Evolutionary conservation across 345 rosid species (phyloP).

Genomic region (Noccaea caerulescens): DNA sequence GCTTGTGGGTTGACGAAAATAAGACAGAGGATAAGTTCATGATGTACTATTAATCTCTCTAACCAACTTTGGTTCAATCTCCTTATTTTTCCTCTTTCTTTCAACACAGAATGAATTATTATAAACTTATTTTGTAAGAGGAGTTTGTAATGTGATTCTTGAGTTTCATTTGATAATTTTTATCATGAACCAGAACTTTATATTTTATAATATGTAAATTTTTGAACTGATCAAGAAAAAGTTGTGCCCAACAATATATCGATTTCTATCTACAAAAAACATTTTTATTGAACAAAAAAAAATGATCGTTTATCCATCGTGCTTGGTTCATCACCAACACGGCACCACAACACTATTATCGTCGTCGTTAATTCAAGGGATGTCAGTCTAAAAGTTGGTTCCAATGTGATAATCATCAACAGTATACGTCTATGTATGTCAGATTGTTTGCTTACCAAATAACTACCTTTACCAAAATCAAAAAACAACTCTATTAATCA

Average conservation of each 20-base stretch:
- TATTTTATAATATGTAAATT: neutral
- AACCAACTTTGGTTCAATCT: slow-evolving; percentile 4
- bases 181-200: neutral
- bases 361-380: slow-evolving; percentile 3
- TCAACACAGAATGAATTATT: neutral
- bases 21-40: slow-evolving; percentile 56
- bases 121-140: neutral
- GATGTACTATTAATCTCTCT: slow-evolving; percentile 58
- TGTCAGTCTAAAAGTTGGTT: slow-evolving; percentile 18
- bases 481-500: neutral
- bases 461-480: slow-evolving; percentile 8
- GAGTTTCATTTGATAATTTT: neutral
- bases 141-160: slow-evolving; percentile 4
- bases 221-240: slow-evolving; percentile 2
- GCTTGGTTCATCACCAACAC: slow-evolving; percentile 4
- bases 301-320: neutral
- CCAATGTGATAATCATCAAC: neutral
- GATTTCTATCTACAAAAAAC: neutral
- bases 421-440: slow-evolving; percentile 2
- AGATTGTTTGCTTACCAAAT: slow-evolving; percentile 35
- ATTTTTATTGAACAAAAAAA: neutral
- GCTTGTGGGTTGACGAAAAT: slow-evolving; percentile 64
- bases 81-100: neutral
- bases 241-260: neutral
- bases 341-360: neutral